phyloP scores from a whole-genome alignment of 2,329 filamentous ascomycete genomes.

The Sporothrix sp. region DNA sequence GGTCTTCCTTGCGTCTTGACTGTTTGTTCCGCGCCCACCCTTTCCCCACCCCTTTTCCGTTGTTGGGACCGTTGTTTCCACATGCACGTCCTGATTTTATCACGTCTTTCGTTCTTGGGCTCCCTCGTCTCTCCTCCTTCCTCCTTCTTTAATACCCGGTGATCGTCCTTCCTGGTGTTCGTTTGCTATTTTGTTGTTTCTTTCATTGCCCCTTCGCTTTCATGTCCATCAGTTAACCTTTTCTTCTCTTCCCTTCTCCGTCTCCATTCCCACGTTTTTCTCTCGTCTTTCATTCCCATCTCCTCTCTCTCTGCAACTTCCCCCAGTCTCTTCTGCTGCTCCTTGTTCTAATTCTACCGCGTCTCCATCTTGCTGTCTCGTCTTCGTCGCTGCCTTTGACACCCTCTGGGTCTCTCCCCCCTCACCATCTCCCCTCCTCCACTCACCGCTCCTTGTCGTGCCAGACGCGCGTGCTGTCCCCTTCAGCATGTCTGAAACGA shows the following conservation, averaged over 20 bases:
- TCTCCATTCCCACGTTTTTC: background rate
- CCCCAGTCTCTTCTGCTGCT: no score
- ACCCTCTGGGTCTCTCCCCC: no score
- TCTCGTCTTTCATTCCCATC: background rate
- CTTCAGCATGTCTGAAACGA: constrained; percentile 13
- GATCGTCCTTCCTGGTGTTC: constrained; percentile 6
- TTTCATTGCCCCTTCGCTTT: background rate
- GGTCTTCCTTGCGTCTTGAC: no score
- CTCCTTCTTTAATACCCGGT: constrained; percentile 1
- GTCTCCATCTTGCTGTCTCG: background rate
- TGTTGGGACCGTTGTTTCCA: no score
- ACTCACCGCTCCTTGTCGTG: background rate
- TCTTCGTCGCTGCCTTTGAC: no score
- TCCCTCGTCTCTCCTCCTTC: background rate
- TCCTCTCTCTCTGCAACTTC: background rate
- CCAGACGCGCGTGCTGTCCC: background rate
- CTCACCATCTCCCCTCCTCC: background rate
- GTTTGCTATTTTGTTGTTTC: no score
- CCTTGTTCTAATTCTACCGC: background rate
- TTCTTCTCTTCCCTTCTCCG: background rate
- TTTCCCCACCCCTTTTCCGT: no score
- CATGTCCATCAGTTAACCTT: background rate
- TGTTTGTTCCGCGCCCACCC: no score
- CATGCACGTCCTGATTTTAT: no score
- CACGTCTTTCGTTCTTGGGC: background rate